Evolutionary conservation across 495 filamentous ascomycete genomes (phyloP).

Genomic region (Collariella sp.): DNA sequence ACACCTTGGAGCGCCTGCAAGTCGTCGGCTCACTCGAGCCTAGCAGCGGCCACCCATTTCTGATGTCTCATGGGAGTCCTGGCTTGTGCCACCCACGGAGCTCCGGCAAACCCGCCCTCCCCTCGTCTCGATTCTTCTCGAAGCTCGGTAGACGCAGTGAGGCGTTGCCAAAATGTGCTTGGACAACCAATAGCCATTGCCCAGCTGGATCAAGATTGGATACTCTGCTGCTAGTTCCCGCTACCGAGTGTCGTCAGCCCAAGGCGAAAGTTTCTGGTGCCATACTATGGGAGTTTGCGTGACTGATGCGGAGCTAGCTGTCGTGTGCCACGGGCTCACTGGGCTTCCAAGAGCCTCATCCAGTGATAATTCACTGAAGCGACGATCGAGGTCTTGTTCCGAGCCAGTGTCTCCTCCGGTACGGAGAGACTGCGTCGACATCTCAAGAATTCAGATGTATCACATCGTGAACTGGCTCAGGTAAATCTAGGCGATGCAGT

Average conservation of each 20-base stretch:
- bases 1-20: neutral
- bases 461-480: too few species aligned
- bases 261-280: neutral
- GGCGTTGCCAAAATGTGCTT: neutral
- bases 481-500: too few species aligned
- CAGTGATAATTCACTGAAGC: too few species aligned
- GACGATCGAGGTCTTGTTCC: too few species aligned
- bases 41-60: neutral
- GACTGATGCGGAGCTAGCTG: neutral
- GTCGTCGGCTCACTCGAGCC: neutral
- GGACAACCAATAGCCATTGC: neutral
- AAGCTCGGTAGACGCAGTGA: conserved; percentile 11
- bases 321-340: too few species aligned
- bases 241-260: neutral
- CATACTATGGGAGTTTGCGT: neutral
- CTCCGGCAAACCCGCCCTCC: conserved; percentile 12
- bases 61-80: conserved; percentile 3
- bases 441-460: too few species aligned
- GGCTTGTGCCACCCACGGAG: conserved; percentile 15
- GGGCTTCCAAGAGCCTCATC: too few species aligned
- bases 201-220: neutral
- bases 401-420: too few species aligned
- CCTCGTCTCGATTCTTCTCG: conserved; percentile 10
- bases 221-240: neutral
- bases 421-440: too few species aligned